Conservation (phyloP, 371 early-diverging fungal species). For the Mortierella sp. region DNA sequence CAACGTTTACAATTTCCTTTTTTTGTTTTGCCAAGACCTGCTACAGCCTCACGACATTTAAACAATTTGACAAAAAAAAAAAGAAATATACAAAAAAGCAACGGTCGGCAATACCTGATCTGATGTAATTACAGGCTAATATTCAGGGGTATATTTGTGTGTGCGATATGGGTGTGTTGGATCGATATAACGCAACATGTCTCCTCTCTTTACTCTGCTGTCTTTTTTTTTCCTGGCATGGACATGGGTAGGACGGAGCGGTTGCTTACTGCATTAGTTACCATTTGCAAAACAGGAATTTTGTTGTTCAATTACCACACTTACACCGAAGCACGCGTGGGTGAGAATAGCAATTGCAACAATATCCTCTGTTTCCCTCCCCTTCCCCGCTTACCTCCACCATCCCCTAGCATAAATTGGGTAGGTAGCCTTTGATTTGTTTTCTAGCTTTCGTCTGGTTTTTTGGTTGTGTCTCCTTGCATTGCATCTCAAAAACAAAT, state of each 20-base stretch:
- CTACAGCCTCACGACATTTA: not conserved
- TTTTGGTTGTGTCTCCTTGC: not conserved
- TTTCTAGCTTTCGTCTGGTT: not conserved
- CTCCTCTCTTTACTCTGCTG: no score
- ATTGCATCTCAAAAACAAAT: not conserved
- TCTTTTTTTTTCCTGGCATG: not conserved
- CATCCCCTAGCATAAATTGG: conserved; percentile 4
- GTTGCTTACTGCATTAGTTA: not conserved
- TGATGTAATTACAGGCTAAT: not conserved
- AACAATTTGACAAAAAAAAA: not conserved
- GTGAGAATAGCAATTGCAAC: not conserved
- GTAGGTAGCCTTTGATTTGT: not conserved
- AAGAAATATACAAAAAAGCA: not conserved
- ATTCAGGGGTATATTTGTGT: not conserved
- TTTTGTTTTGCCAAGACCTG: not conserved
- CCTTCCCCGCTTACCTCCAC: not conserved
- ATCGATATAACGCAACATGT: not conserved
- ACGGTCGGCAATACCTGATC: not conserved
- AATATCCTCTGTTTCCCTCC: not conserved
- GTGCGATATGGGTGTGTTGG: not conserved
- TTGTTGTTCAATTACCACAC: not conserved
- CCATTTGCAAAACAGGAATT: not conserved
- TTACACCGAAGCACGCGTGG: not conserved
- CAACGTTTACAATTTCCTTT: not conserved
- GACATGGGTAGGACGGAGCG: not conserved